Percentiles rank a stretch among this genome's conserved stretches.
These are phyloP conservation scores for Aspergillus ustus DNA, from an alignment of 2,329 filamentous ascomycete species.

Conservation along the genomic window DNA sequence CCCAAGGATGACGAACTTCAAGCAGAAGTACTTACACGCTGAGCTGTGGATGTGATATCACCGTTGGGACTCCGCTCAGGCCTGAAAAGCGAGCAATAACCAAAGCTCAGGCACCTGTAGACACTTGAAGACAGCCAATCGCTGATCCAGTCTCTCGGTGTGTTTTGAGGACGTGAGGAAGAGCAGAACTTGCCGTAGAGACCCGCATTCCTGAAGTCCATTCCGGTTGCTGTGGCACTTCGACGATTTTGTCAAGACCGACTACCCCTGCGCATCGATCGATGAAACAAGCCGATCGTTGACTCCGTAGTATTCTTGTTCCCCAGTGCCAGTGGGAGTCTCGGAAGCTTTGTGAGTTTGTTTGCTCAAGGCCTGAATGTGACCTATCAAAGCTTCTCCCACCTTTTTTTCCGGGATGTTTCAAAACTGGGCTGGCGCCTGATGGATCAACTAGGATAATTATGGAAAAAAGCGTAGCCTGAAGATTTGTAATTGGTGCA, in stretches of 20 bases:
- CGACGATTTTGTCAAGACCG: not conserved
- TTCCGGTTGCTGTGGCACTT: constrained; percentile 26
- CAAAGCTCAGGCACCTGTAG: not conserved
- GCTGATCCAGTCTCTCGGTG: not conserved
- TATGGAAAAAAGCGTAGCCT: not conserved
- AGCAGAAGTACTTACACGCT: too few species aligned
- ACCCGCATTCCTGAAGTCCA: constrained; percentile 27
- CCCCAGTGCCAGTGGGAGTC: not conserved
- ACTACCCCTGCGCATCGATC: not conserved
- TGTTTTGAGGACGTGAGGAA: not conserved
- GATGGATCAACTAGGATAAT: not conserved
- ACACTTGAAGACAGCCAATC: not conserved
- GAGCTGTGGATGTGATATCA: not conserved
- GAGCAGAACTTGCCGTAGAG: constrained; percentile 5
- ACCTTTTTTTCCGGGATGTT: constrained; percentile 4
- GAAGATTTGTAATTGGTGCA: constrained; percentile 5
- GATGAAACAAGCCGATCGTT: not conserved
- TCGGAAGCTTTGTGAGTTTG: not conserved
- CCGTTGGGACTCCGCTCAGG: not conserved
- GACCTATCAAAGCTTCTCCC: constrained; percentile 17
- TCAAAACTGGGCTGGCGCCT: constrained; percentile 7
- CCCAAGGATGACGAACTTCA: not conserved
- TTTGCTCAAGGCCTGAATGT: constrained; percentile 4
- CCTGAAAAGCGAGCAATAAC: not conserved
- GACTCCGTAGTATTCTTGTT: not conserved